phyloP scores from a whole-genome alignment of 2,329 filamentous ascomycete species.

The Fusarium nurragi region DNA sequence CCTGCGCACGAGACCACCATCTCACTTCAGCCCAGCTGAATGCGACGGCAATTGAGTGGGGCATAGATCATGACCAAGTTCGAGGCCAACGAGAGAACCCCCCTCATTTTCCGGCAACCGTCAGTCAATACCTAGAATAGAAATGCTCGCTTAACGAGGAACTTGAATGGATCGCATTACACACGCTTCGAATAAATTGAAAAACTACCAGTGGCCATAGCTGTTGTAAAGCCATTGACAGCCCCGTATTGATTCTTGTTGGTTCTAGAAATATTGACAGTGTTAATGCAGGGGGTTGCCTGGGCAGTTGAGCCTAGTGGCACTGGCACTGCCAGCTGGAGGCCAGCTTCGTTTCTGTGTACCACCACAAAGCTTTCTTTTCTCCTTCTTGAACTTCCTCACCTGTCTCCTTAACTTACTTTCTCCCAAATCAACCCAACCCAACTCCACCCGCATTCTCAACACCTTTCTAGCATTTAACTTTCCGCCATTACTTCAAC shows the following conservation, averaged over 20 bases:
- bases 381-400: slow-evolving; percentile 10
- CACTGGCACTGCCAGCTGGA: slow-evolving; percentile 5
- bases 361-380: slow-evolving; percentile 26
- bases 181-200: not conserved
- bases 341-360: slow-evolving; percentile 30
- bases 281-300: slow-evolving; percentile 42
- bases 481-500: slow-evolving; percentile 4
- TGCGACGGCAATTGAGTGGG: slow-evolving; percentile 38
- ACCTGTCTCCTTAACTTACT: not conserved
- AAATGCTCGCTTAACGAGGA: slow-evolving; percentile 1
- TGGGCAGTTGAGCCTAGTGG: slow-evolving; percentile 11
- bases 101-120: slow-evolving; percentile 10
- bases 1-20: slow-evolving; percentile 42
- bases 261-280: slow-evolving; percentile 44
- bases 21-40: slow-evolving; percentile 23
- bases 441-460: slow-evolving; percentile 7
- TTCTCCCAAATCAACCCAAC: slow-evolving; percentile 18
- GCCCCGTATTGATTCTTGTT: slow-evolving; percentile 38
- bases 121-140: not conserved
- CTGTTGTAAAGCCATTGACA: not conserved
- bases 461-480: slow-evolving; percentile 10
- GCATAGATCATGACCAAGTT: slow-evolving; percentile 31
- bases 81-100: slow-evolving; percentile 13
- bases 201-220: not conserved
- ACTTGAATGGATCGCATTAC: not conserved